A percentile compares a stretch with the other conserved stretches of the same genome.
Evolutionary conservation across 495 filamentous ascomycete species (phyloP).

Genomic region (Penicillium verhagenii): DNA sequence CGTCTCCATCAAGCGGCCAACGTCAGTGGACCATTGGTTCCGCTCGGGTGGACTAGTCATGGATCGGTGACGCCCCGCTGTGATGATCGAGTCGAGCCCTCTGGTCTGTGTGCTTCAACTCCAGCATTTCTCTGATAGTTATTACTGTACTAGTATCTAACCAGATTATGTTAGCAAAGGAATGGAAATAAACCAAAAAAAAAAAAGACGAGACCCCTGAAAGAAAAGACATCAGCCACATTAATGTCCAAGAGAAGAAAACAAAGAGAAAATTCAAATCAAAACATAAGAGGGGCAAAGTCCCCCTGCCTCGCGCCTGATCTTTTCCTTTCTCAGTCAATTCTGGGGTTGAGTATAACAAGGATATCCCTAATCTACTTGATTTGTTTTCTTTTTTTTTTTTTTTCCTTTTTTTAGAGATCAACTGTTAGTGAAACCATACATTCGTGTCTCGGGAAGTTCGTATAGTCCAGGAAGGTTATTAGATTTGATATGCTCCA

Average conservation of each 20-base stretch:
- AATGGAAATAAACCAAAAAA: too few species aligned
- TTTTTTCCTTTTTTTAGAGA: too few species aligned
- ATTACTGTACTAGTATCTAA: too few species aligned
- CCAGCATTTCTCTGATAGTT: neutral
- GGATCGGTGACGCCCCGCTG: slow-evolving; percentile 32
- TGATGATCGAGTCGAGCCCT: slow-evolving; percentile 31
- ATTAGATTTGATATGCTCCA: too few species aligned
- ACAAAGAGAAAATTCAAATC: too few species aligned
- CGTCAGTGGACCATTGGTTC: slow-evolving; percentile 25
- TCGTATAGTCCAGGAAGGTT: neutral
- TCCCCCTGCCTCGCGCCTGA: neutral
- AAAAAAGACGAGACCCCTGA: too few species aligned
- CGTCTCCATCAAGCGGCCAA: slow-evolving; percentile 17
- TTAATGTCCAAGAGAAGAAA: too few species aligned
- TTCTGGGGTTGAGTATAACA: neutral
- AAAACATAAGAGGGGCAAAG: neutral
- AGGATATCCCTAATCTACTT: neutral
- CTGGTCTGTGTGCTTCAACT: slow-evolving; percentile 3
- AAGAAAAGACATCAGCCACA: too few species aligned
- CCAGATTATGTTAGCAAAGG: too few species aligned
- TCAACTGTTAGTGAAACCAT: neutral
- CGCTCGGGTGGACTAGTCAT: slow-evolving; percentile 22
- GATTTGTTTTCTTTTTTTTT: too few species aligned
- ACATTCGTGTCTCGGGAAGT: neutral
- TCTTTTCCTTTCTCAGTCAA: slow-evolving; percentile 4